These are phyloP conservation scores for Hanseniaspora hatyaiensis DNA, from an alignment of 805 yeast species.

Conservation along the genomic window DNA sequence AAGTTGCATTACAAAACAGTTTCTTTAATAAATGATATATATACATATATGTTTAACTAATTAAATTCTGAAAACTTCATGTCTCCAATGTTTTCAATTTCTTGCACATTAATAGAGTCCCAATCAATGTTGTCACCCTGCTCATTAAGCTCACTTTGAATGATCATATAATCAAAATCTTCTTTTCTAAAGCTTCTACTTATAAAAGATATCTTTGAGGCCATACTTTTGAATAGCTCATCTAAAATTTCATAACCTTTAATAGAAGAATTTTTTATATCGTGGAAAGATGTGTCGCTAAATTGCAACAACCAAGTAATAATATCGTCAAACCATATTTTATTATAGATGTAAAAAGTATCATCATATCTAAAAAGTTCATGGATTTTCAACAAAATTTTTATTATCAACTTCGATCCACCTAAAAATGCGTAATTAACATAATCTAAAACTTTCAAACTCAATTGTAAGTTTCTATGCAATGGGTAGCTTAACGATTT, in stretches of 20 bases:
- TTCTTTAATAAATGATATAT: too few species aligned
- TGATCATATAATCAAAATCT: slow-evolving; percentile 15
- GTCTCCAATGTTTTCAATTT: slow-evolving; percentile 50
- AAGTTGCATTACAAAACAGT: too few species aligned
- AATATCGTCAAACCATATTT: slow-evolving; percentile 64
- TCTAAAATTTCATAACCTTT: slow-evolving; percentile 6
- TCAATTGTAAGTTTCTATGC: slow-evolving; percentile 56
- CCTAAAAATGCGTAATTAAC: slow-evolving; percentile 50
- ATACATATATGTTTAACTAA: not conserved
- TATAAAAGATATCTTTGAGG: slow-evolving; percentile 33
- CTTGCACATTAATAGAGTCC: slow-evolving; percentile 39
- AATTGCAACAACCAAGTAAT: slow-evolving; percentile 57
- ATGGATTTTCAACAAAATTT: slow-evolving; percentile 46
- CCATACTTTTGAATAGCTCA: slow-evolving; percentile 42
- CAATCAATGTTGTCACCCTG: slow-evolving; percentile 32
- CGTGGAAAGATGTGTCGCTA: slow-evolving; percentile 47
- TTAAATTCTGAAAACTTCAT: slow-evolving; percentile 29
- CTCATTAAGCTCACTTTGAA: slow-evolving; percentile 29
- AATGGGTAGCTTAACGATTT: slow-evolving; percentile 72
- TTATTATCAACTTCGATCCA: slow-evolving; percentile 58
- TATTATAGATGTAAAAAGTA: slow-evolving; percentile 71
- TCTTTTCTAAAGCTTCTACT: slow-evolving; percentile 1
- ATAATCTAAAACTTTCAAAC: slow-evolving; percentile 60
- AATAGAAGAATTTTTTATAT: slow-evolving; percentile 27
- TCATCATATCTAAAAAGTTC: slow-evolving; percentile 76